Base-by-base conservation (phyloP, 441 rosid genomes). In the Manihot esculenta region DNA sequence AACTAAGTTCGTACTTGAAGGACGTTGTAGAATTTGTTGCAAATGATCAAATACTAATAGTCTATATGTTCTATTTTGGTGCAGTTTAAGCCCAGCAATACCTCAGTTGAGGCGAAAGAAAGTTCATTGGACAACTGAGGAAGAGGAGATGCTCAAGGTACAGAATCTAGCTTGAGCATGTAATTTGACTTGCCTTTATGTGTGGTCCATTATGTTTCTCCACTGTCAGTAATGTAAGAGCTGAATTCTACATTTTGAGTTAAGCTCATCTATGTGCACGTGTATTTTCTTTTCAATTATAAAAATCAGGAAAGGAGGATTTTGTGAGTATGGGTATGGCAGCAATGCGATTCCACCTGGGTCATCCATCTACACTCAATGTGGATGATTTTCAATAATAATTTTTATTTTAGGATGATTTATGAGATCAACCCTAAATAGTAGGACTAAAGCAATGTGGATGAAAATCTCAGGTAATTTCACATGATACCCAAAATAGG, bases 111-210 rank as follows among this genome's bases (percentile, higher is more conserved):
- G 81, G 72, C 72, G 84, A 56, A 80, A 71, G 71, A 83, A 69
- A 67, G 57, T 81, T 72, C 77, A 74, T 10, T 85, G 89, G 89
- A 85, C 82, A 48, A 71, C 76, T 24, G 44, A 78, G 59, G 89
- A 86, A 76, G 90, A 84, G 75, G 78, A 82, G 70, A 78, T 73
- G 61, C 84, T 84, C 10, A 81, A 74, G 89, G 90, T 88, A 76
- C 64, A 42, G 58, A n/a, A 51, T 59, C 20, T n/a, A 48, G 5
- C 59, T 24, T 18, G 38, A 44, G 12, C 23, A 69, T 57, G 20
- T 69, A 47, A 20, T 20, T 60, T 62, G 42, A 18, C 60, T 11
- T 49, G 23, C 58, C 33, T 7, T 50, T 59, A 3, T 5, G 3
- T 24, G 51, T 12, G 49, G 30, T 41, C 65, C 15, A n/a, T 26